Conservation (phyloP, 345 rosid genomes). For the Salix arbutifolia region DNA sequence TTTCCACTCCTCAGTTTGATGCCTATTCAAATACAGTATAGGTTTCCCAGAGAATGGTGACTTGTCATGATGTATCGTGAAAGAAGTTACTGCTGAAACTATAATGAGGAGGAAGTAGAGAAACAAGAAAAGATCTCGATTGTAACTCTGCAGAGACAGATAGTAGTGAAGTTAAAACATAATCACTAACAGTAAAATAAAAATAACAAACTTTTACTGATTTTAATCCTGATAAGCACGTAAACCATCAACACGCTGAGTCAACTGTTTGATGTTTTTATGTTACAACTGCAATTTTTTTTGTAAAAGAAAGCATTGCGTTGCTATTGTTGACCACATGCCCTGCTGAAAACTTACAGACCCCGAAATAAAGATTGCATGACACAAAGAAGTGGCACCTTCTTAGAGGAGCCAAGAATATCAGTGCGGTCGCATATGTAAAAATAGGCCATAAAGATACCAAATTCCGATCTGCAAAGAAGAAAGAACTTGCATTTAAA, state of each 20-base stretch:
- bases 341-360: background rate
- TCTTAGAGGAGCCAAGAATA: slow-evolving; percentile 63
- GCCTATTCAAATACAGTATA: slow-evolving; percentile 89
- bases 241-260: background rate
- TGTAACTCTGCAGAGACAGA: slow-evolving; percentile 64
- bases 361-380: background rate
- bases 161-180: slow-evolving; percentile 12
- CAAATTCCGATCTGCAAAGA: slow-evolving; percentile 69
- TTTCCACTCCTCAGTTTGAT: slow-evolving; percentile 99
- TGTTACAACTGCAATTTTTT: background rate
- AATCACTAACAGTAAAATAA: slow-evolving; percentile 13
- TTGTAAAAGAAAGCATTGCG: background rate
- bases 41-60: slow-evolving; percentile 85
- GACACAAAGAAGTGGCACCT: slow-evolving; percentile 43
- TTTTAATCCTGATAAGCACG: background rate
- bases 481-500: background rate
- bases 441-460: slow-evolving; percentile 55
- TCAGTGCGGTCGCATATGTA: slow-evolving; percentile 91
- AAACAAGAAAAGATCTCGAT: slow-evolving; percentile 86
- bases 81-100: slow-evolving; percentile 87
- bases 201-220: background rate
- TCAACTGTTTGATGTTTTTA: background rate
- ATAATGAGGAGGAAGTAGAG: slow-evolving; percentile 93
- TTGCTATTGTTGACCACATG: background rate
- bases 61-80: slow-evolving; percentile 79